Base-by-base conservation (phyloP, 2,329 filamentous ascomycete species). In the Neocucurbitaria cava region DNA sequence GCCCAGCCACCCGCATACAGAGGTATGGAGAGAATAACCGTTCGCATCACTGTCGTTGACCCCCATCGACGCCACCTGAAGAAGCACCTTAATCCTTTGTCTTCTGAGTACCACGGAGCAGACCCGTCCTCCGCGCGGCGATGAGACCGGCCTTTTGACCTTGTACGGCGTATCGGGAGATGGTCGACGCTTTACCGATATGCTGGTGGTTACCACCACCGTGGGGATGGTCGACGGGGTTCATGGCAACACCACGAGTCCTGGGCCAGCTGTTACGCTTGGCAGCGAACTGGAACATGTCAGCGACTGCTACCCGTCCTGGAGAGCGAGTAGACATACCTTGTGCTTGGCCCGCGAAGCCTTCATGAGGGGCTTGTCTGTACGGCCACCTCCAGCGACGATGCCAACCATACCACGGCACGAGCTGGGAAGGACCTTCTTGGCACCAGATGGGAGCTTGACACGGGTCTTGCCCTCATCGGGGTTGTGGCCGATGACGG, bases 241-340 rank as follows among this genome's bases (percentile, higher is more conserved):
- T 99, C 95, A 99, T 99, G 83, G 95, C 95, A 89, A 99, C 95
- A 97, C 95, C 95, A 95, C 95, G 94, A 87, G 95, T 99, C 91
- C 96, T 97, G 84, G 95, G 95, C 95, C 95, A 99, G 79, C 89
- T 94, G 92, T 99, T 98, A 81, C 95, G 92, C 92, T 99, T 99
- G 85, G 97, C 96, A 74, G 93, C 92, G 85, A 96, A 99, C 91
- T 75, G 40, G 39, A 30, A 45, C 9, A 26, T 55, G 49, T 66
- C 42, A 63, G 56, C n/a, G 15, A 46, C 0, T 30, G 20, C 26
- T 8, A 21, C 26, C 3, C 3, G 1, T 33, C 18, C 21, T n/a
- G 30, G 0, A 2, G 15, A 23, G 26, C 17, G 9, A 46, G 15
- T 8, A 44, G 23, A 30, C 67, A 30, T 57, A 75, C 72, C 65